Evolutionary conservation across 495 filamentous ascomycete species (phyloP).

Genomic region (Aspergillus sclerotiicarbonarius): DNA sequence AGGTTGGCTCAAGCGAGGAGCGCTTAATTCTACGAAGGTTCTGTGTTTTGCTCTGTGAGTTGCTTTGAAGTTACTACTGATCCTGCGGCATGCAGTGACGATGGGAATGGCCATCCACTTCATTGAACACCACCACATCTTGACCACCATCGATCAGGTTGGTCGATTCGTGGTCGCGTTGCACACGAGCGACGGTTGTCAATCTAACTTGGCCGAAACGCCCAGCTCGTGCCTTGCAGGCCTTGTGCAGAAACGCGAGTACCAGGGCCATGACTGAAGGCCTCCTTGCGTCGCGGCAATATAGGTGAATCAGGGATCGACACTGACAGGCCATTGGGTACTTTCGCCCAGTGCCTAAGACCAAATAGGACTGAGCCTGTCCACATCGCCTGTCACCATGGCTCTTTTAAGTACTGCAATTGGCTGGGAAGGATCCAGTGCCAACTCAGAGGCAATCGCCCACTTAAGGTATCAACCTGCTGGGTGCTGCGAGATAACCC

Average conservation of each 20-base stretch:
- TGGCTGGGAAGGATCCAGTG: constrained; percentile 3
- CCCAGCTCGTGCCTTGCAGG: not conserved
- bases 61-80: no score
- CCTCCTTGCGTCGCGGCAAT: not conserved
- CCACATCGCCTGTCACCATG: not conserved
- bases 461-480: not conserved
- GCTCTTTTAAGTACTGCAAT: not conserved
- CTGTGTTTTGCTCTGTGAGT: no score
- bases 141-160: not conserved
- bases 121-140: no score
- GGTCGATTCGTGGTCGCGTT: no score
- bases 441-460: not conserved
- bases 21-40: no score
- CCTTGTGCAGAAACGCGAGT: not conserved
- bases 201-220: not conserved
- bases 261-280: not conserved
- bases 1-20: no score
- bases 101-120: no score
- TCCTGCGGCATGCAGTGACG: no score
- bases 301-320: not conserved
- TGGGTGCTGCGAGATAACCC: not conserved
- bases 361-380: not conserved
- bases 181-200: not conserved
- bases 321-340: not conserved
- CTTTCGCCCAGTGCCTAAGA: not conserved